These are phyloP conservation scores for Sphaerobolus stellatus DNA, from an alignment of 1,284 basidiomycete species.

Conservation along the genomic window DNA sequence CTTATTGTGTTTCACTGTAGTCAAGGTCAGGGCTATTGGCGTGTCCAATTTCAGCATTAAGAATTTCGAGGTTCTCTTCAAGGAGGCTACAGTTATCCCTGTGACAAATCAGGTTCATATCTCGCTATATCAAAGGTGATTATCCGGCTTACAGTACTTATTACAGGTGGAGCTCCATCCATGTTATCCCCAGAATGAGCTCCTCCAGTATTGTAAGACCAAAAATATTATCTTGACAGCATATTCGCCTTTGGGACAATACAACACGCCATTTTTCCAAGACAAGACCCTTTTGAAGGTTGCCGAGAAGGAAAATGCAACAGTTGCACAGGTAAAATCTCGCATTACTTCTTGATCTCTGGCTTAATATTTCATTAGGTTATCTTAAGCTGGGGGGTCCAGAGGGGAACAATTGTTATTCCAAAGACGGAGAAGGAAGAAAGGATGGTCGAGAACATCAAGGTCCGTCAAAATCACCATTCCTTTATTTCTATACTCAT, in stretches of 20 bases:
- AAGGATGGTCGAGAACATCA: constrained; percentile 50
- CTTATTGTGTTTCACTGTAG: too few relatives aligned
- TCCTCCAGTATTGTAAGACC: constrained; percentile 53
- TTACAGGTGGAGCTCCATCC: constrained; percentile 63
- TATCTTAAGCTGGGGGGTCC: constrained; percentile 51
- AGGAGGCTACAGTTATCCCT: constrained; percentile 49
- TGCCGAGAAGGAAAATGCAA: constrained; percentile 44
- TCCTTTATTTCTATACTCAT: too few relatives aligned
- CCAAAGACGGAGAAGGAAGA: constrained; percentile 50
- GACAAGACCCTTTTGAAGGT: constrained; percentile 40
- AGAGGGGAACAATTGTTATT: too few relatives aligned
- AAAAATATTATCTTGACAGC: constrained; percentile 66
- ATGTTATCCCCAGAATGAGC: constrained; percentile 52
- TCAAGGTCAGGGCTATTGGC: too few relatives aligned
- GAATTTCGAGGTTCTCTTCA: constrained; percentile 39
- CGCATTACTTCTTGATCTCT: too few relatives aligned
- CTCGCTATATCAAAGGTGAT: too few relatives aligned
- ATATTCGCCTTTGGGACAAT: too few relatives aligned
- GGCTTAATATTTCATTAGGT: too few relatives aligned
- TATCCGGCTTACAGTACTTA: too few relatives aligned
- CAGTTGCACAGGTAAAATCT: constrained; percentile 55
- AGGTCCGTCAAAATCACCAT: too few relatives aligned
- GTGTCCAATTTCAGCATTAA: too few relatives aligned
- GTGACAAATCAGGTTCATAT: constrained; percentile 69
- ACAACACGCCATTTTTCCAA: constrained; percentile 17